These are phyloP conservation scores for Scedosporium aurantiacum DNA, from an alignment of 2,329 filamentous ascomycete species.

Conservation along the genomic window DNA sequence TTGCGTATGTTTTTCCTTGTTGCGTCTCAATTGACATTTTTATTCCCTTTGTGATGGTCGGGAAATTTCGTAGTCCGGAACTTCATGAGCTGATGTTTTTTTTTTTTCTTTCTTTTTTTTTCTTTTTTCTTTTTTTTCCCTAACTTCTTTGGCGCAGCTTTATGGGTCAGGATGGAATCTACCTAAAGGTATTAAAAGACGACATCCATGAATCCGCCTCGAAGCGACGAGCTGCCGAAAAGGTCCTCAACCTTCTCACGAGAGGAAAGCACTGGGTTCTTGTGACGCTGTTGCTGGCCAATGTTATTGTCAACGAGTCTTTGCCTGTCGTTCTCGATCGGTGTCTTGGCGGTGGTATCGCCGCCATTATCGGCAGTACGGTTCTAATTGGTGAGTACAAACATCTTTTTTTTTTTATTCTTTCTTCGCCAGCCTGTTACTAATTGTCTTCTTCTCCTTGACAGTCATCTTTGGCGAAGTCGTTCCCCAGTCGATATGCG, in stretches of 20 bases:
- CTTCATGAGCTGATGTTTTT: neutral
- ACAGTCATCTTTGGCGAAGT: slow-evolving; percentile 96
- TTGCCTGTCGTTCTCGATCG: slow-evolving; percentile 90
- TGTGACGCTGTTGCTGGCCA: slow-evolving; percentile 84
- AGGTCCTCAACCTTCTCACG: slow-evolving; percentile 68
- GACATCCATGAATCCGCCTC: slow-evolving; percentile 78
- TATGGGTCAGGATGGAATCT: slow-evolving; percentile 81
- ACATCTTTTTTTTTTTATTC: neutral
- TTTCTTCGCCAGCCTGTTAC: neutral
- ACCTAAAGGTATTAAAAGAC: slow-evolving; percentile 84
- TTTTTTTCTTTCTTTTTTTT: neutral
- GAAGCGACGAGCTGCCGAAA: slow-evolving; percentile 59
- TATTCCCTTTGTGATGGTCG: neutral
- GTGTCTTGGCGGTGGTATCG: slow-evolving; percentile 87
- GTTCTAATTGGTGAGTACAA: slow-evolving; percentile 71
- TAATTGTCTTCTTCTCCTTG: slow-evolving; percentile 8
- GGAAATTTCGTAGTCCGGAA: neutral
- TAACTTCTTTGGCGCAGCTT: slow-evolving; percentile 23
- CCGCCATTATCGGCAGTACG: slow-evolving; percentile 86
- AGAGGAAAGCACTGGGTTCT: slow-evolving; percentile 97
- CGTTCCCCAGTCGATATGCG: slow-evolving; percentile 89
- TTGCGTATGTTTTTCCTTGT: slow-evolving; percentile 48
- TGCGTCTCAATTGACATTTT: neutral
- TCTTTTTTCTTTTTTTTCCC: neutral
- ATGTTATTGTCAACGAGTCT: slow-evolving; percentile 97